These are phyloP conservation scores for Pichia cephalocereana DNA, from an alignment of 805 yeast species.

Conservation along the genomic window DNA sequence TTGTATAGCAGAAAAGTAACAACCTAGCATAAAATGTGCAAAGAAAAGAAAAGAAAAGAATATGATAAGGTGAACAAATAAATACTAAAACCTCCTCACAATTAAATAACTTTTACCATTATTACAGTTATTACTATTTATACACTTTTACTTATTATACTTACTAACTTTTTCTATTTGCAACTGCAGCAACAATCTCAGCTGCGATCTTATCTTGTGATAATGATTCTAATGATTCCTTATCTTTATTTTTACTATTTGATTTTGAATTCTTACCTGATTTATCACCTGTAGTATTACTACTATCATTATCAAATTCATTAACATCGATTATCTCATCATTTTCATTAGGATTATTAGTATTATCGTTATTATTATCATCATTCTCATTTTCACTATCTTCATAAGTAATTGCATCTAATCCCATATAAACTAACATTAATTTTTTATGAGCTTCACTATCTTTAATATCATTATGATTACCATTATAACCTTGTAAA, in stretches of 20 bases:
- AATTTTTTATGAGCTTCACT: conserved; percentile 26
- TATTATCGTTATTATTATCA: not conserved
- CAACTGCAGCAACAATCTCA: not conserved
- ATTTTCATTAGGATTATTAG: not conserved
- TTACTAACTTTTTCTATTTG: not conserved
- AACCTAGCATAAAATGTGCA: too few species aligned
- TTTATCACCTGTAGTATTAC: not conserved
- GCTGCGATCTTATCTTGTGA: not conserved
- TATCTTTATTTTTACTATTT: not conserved
- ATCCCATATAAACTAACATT: conserved; percentile 29
- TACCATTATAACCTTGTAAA: conserved; percentile 17
- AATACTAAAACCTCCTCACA: too few species aligned
- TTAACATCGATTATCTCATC: conserved; percentile 6
- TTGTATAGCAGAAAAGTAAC: too few species aligned
- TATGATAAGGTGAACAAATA: too few species aligned
- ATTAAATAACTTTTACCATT: too few species aligned
- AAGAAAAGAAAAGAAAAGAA: too few species aligned
- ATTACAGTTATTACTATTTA: too few species aligned
- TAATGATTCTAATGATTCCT: not conserved
- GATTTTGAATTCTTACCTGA: not conserved
- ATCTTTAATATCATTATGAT: conserved; percentile 23
- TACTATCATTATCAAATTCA: conserved; percentile 13
- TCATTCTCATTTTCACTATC: conserved; percentile 18
- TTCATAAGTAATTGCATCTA: conserved; percentile 28
- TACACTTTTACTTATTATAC: too few species aligned